Evolutionary conservation across 257 asterid genomes (phyloP), one percentile per base, ranked within the genome.

Genomic region (Solanum commersonii): DNA sequence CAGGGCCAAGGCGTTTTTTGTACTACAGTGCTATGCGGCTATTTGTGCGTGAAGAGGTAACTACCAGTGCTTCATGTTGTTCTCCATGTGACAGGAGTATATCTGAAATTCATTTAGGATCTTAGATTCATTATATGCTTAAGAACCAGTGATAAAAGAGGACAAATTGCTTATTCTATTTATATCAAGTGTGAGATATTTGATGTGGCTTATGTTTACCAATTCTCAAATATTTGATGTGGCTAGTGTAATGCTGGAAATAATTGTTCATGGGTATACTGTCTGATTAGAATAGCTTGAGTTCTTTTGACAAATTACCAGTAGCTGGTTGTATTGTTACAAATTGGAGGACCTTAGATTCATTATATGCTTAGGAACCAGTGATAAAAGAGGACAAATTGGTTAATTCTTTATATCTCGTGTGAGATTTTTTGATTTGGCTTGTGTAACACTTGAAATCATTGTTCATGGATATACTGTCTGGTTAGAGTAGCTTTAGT

Each of bases 11-110:
- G 88, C 95, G 92, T 84, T 93, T 95, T 90, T 79, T 95, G 89
- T 93, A 93, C 94, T 92, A 90, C 93, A 94, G 89, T 70, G 91
- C 96, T 49, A 89, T 93, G 94, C 94, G 96, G 63, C 89, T 93
- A 83, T 90, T 96, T 89, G 86, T 65, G 38, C 94, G 92, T 88
- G 99, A 97, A 92, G 93, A 96, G 98, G 98, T 95, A 92, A 88
- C 87, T 29, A 37, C 40, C 68, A 77, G 49, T 77, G 59, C 84
- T 78, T 44, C 23, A 27, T 44, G 67, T 27, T 79, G 40, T 81
- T 46, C 35, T 46, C 68, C 42, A 81, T 29, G 35, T 81, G 68
- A 29, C 68, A 81, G 85, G 40, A 81, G 85, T 46, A 81, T 81
- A 81, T 46, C 60, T 81, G 85, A 81, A 44, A 29, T 81, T 4